Evolutionary conservation across 352 stramenopile species (phyloP).

Genomic region (Phytophthora cryptogea): DNA sequence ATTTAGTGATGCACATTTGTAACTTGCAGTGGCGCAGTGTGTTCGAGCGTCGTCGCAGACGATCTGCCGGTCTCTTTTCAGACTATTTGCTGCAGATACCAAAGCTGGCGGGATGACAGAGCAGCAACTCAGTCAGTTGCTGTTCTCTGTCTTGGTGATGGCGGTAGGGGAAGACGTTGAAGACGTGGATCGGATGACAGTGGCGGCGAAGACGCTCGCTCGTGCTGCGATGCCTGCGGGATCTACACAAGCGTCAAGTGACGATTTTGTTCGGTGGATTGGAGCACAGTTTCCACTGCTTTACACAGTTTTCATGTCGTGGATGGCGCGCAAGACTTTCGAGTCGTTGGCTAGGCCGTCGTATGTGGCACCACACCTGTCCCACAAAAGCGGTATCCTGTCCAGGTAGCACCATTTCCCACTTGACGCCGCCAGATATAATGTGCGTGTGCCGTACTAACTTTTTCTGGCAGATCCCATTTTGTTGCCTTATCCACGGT

Average conservation of each 20-base stretch:
- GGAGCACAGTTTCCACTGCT: constrained; percentile 68
- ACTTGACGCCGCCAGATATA: background rate
- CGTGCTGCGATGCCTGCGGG: constrained; percentile 38
- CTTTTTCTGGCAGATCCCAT: constrained; percentile 50
- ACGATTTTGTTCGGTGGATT: constrained; percentile 71
- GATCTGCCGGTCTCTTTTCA: constrained; percentile 57
- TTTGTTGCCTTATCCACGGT: constrained; percentile 66
- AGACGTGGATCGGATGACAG: constrained; percentile 34
- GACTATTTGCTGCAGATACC: constrained; percentile 46
- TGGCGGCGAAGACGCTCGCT: constrained; percentile 47
- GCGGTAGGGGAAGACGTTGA: constrained; percentile 41
- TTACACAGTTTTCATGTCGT: constrained; percentile 79
- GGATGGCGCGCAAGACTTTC: constrained; percentile 66
- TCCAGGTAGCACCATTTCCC: constrained; percentile 47
- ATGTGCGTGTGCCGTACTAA: background rate
- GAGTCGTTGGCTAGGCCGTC: constrained; percentile 48
- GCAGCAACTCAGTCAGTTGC: constrained; percentile 44
- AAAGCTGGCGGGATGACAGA: constrained; percentile 42
- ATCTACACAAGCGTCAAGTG: constrained; percentile 33
- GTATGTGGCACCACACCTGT: constrained; percentile 55
- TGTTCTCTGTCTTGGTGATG: constrained; percentile 63
- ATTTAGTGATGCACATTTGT: background rate
- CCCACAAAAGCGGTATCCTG: constrained; percentile 70
- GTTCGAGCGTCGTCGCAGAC: constrained; percentile 66
- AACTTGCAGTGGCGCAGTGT: constrained; percentile 59